Base-by-base conservation (phyloP, 148 eudicot genomes). In the Camellia sinensis region DNA sequence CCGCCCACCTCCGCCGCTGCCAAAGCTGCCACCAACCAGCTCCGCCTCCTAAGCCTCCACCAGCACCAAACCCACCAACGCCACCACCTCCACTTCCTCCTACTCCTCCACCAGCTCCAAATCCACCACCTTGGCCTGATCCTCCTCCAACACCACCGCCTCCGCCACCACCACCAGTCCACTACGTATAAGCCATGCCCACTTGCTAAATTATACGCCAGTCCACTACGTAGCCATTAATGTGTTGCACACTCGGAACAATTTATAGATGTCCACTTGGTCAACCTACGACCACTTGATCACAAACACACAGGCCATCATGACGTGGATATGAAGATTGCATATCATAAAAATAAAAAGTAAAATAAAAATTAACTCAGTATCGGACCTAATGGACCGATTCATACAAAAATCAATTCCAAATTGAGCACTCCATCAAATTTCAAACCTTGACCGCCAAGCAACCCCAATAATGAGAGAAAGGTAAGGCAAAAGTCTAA, bases 181-280 rank as follows among this genome's bases (percentile, higher is more conserved):
- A 4, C 68, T 73, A 11, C 79, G 69, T 82, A 82, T 52, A 73
- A 56, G 67, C 65, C 62, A 61, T 50, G 4, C 3, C 63, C 71
- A 81, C 76, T 69, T 7, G 84, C 21, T 2, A 22, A 60, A 46
- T 18, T 21, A 15, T 10, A 22, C 54, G 17, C 7, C 2, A 13
- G 50, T 22, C 10, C 19, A 17, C 73, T 60, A 17, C 7, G 43
- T 72, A 77, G 64, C 64, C 61, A 65, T 73, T 65, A 78, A 45
- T 78, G 56, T 67, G 13, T 63, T 63, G 6, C 5, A n/a, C n/a
- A 13, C 10, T 6, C 15, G 4, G 17, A 48, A 14, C 18, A 4
- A 11, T 19, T 3, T 4, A 19, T 21, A 43, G 41, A 21, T 52
- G 21, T 72, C 15, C 19, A 50, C 19, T 7, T 72, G 43, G 75